Percentiles rank a stretch among this genome's conserved stretches.
phyloP scores from a whole-genome alignment of 345 rosid species.

The Camelina sativa region DNA sequence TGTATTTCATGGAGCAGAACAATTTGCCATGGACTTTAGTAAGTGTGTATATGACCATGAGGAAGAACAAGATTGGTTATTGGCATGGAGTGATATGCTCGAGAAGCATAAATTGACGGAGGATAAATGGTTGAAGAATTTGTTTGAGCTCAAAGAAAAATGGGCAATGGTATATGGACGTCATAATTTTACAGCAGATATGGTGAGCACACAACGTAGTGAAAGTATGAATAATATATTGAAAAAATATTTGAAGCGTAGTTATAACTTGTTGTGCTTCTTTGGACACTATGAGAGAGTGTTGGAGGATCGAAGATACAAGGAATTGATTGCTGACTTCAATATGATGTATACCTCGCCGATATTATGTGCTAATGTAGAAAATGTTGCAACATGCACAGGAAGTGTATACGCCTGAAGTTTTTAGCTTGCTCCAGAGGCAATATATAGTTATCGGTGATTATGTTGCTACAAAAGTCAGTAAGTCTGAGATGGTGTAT shows the following conservation, averaged over 20 bases:
- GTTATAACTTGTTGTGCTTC: neutral
- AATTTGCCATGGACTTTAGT: neutral
- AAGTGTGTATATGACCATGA: conserved; percentile 26
- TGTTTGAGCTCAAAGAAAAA: conserved; percentile 3
- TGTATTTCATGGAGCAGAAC: neutral
- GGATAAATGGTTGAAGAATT: neutral
- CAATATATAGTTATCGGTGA: too few relatives aligned
- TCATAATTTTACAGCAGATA: neutral
- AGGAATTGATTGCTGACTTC: too few relatives aligned
- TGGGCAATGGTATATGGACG: conserved; percentile 1
- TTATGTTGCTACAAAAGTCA: too few relatives aligned
- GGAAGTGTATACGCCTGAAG: too few relatives aligned
- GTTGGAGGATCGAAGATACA: neutral
- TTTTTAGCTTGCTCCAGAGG: too few relatives aligned
- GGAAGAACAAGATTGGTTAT: conserved; percentile 12
- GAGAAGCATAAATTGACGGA: neutral
- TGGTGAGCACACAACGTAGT: conserved; percentile 3
- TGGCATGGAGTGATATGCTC: neutral
- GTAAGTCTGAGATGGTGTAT: neutral
- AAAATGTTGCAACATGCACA: too few relatives aligned
- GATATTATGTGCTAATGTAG: too few relatives aligned
- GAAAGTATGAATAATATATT: conserved; percentile 19
- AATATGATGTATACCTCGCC: too few relatives aligned
- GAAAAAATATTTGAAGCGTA: neutral
- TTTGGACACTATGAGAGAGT: conserved; percentile 2